A percentile compares a stretch with the other conserved stretches of the same genome.
Evolutionary conservation across 108 stramenopile genomes (phyloP).

Genomic region (Cyclotella sp.): DNA sequence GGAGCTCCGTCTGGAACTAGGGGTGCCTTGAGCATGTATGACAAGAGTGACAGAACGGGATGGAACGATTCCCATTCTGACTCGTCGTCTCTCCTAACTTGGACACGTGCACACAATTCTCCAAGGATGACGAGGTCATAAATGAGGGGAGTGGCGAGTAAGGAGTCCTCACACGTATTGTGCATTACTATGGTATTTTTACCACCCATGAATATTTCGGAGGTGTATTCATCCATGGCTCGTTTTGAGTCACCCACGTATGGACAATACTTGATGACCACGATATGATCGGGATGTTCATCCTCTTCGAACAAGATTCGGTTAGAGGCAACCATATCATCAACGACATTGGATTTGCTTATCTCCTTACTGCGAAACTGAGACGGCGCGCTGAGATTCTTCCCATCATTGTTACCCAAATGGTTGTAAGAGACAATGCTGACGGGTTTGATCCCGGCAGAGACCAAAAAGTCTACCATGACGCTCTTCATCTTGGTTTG

Average conservation of each 20-base stretch:
- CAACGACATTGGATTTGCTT: conserved; percentile 97
- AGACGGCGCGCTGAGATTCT: conserved; percentile 94
- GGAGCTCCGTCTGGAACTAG: conserved; percentile 96
- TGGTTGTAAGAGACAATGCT: conserved; percentile 99
- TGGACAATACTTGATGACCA: conserved; percentile 98
- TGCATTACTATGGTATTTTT: conserved; percentile 98
- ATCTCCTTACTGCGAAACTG: conserved; percentile 99
- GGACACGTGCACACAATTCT: conserved; percentile 93
- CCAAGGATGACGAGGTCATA: conserved; percentile 95
- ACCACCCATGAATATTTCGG: conserved; percentile 99
- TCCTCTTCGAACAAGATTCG: conserved; percentile 93
- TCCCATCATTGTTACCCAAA: conserved; percentile 98
- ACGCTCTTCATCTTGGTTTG: conserved; percentile 99
- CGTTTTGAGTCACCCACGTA: conserved; percentile 98
- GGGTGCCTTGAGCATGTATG: conserved; percentile 99
- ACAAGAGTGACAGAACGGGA: conserved; percentile 92
- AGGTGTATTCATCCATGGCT: conserved; percentile 99
- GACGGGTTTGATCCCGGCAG: conserved; percentile 97
- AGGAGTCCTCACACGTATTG: conserved; percentile 98
- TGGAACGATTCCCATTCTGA: conserved; percentile 91
- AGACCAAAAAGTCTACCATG: conserved; percentile 96
- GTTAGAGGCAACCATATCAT: conserved; percentile 99
- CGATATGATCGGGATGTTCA: conserved; percentile 98
- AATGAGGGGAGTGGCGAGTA: conserved; percentile 96
- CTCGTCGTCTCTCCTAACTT: conserved; percentile 78